Evolutionary conservation across 768 basidiomycete genomes (phyloP).

Genomic region (Amanita thiersii): DNA sequence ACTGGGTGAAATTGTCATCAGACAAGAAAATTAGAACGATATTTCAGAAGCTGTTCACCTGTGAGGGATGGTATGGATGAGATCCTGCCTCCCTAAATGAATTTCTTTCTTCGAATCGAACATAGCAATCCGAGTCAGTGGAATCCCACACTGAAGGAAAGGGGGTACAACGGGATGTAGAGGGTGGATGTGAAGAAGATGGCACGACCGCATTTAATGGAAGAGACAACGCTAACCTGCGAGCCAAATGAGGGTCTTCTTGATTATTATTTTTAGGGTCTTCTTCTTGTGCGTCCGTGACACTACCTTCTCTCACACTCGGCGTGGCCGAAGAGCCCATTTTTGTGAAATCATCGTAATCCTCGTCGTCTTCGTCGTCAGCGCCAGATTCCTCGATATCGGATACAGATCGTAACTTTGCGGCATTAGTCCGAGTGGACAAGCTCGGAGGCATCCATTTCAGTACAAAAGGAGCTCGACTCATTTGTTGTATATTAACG

Average conservation of each 20-base stretch:
- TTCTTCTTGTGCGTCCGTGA: not conserved
- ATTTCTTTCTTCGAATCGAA: conserved; percentile 22
- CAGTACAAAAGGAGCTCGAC: conserved; percentile 19
- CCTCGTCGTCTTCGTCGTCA: conserved; percentile 11
- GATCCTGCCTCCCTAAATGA: conserved; percentile 19
- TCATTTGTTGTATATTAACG: conserved; percentile 9
- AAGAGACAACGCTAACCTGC: conserved; percentile 16
- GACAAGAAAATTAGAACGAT: not conserved
- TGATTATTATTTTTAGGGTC: conserved; percentile 1
- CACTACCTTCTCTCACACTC: conserved; percentile 7
- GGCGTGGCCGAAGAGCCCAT: conserved; percentile 6
- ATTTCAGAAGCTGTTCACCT: conserved; percentile 14
- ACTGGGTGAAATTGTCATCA: conserved; percentile 2
- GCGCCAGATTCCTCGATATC: conserved; percentile 17
- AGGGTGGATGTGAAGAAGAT: conserved; percentile 10
- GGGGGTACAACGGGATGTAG: conserved; percentile 3
- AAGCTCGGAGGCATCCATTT: conserved; percentile 37
- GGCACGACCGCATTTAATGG: conserved; percentile 20
- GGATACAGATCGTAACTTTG: conserved; percentile 16
- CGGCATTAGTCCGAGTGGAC: conserved; percentile 19
- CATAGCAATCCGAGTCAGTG: conserved; percentile 10
- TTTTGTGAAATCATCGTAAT: conserved; percentile 3
- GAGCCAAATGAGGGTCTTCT: not conserved
- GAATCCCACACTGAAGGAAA: conserved; percentile 1
- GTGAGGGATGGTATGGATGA: conserved; percentile 24